Evolutionary conservation across 352 stramenopile genomes (phyloP).

Genomic region (Thraustotheca clavata): DNA sequence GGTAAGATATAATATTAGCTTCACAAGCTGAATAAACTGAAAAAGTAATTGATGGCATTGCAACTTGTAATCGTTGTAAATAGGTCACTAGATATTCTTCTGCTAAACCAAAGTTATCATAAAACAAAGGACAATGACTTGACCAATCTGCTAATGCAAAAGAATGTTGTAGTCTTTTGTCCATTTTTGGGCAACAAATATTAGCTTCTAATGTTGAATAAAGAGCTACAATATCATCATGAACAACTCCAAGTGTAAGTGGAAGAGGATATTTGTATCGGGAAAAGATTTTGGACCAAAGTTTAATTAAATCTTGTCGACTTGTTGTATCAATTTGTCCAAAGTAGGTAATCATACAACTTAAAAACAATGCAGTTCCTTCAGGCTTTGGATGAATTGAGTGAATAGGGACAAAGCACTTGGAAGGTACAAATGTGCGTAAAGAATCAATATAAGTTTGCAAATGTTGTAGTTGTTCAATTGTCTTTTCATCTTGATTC

Average conservation of each 20-base stretch:
- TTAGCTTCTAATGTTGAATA: slow-evolving; percentile 1
- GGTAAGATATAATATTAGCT: not conserved
- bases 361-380: not conserved
- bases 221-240: not conserved
- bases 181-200: not conserved
- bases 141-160: slow-evolving; percentile 10
- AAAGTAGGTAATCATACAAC: not conserved
- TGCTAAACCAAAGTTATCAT: not conserved
- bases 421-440: not conserved
- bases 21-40: not conserved
- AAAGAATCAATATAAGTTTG: not conserved
- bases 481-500: not conserved
- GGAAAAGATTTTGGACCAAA: not conserved
- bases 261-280: slow-evolving; percentile 2
- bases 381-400: not conserved
- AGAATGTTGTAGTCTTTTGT: not conserved
- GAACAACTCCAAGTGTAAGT: not conserved
- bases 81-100: slow-evolving; percentile 40
- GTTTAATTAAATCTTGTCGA: not conserved
- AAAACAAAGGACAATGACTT: not conserved
- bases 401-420: not conserved
- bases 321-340: not conserved
- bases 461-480: not conserved
- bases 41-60: not conserved
- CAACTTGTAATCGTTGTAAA: slow-evolving; percentile 49